These are phyloP conservation scores for Microbotryum lychnidis-dioicae DNA, from an alignment of 1,284 basidiomycete species.

Conservation along the genomic window DNA sequence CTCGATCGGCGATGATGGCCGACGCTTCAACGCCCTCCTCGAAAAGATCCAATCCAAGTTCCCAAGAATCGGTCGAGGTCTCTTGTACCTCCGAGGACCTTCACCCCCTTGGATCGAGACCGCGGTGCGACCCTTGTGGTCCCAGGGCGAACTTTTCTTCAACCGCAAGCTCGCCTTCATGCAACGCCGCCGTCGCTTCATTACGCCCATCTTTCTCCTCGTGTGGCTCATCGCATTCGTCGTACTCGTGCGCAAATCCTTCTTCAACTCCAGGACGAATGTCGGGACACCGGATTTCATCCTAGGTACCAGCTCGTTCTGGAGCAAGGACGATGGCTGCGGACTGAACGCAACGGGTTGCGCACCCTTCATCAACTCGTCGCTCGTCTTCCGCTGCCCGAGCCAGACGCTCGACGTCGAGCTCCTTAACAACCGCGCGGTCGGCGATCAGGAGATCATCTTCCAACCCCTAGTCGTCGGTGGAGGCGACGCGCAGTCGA, in stretches of 20 bases:
- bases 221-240: slow-evolving; percentile 64
- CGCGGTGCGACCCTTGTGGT: slow-evolving; percentile 4
- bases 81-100: slow-evolving; percentile 17
- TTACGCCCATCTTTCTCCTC: slow-evolving; percentile 45
- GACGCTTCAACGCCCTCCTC: slow-evolving; percentile 4
- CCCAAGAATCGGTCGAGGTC: not conserved
- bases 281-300: slow-evolving; percentile 17
- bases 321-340: slow-evolving; percentile 46
- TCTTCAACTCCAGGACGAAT: slow-evolving; percentile 52
- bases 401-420: slow-evolving; percentile 59
- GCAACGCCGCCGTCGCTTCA: not conserved
- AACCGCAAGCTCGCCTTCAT: not conserved
- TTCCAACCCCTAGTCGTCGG: slow-evolving; percentile 73
- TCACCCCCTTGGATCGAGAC: slow-evolving; percentile 23
- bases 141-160: slow-evolving; percentile 7
- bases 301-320: slow-evolving; percentile 37
- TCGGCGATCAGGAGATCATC: slow-evolving; percentile 59
- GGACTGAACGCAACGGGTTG: slow-evolving; percentile 64
- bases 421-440: slow-evolving; percentile 64
- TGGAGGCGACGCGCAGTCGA: slow-evolving; percentile 51
- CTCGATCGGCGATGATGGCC: no score
- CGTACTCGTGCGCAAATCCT: slow-evolving; percentile 63
- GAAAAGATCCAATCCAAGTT: not conserved
- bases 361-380: slow-evolving; percentile 55
- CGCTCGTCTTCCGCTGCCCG: slow-evolving; percentile 71